phyloP scores from a whole-genome alignment of 306 rosid genomes.

The Begonia masoniana region DNA sequence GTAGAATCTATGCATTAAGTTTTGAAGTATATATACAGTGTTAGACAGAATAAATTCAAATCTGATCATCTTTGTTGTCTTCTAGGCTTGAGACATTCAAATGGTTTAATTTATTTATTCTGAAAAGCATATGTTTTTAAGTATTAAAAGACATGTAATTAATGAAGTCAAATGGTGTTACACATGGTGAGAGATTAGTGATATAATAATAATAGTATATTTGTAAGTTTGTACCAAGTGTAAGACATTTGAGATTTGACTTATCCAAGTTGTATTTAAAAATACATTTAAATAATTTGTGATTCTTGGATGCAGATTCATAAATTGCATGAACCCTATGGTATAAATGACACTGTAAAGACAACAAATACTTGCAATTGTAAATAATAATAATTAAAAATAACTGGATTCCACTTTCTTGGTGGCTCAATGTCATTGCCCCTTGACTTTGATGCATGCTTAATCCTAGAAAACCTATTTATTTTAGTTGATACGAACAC shows the following conservation, averaged over 20 bases:
- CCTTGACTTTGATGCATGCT: conserved; percentile 1
- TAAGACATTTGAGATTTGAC: too few relatives aligned
- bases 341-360: conserved; percentile 20
- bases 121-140: background rate
- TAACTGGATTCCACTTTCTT: background rate
- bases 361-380: conserved; percentile 5
- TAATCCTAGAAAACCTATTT: conserved; percentile 1
- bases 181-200: background rate
- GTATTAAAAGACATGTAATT: background rate
- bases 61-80: too few relatives aligned
- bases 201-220: too few relatives aligned
- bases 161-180: too few relatives aligned
- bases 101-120: background rate
- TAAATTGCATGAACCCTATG: conserved; percentile 29
- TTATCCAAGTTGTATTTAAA: background rate
- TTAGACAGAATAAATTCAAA: too few relatives aligned
- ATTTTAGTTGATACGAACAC: too few relatives aligned
- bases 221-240: conserved; percentile 3
- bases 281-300: background rate
- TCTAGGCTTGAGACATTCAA: background rate
- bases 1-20: too few relatives aligned
- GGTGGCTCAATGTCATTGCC: too few relatives aligned
- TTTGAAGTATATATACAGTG: too few relatives aligned
- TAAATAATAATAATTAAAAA: background rate
- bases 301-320: conserved; percentile 38